Evolutionary conservation across 2,329 filamentous ascomycete species (phyloP).

Genomic region (Ascochyta viciae-villosae): DNA sequence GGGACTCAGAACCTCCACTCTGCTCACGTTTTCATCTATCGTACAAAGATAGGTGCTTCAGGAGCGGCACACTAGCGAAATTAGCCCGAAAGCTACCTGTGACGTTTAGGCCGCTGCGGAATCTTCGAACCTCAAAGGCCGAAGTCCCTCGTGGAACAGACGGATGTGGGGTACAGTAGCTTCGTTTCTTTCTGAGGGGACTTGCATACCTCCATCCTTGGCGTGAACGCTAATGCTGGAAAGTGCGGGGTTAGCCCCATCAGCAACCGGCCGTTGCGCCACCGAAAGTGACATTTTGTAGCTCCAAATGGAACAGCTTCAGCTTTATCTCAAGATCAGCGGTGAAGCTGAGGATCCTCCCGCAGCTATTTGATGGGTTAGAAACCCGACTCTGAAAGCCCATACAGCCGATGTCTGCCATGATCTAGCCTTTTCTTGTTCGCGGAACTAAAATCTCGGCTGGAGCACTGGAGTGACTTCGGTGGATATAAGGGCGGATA

Average conservation of each 20-base stretch:
- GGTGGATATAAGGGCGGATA: background rate
- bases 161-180: slow-evolving; percentile 47
- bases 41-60: slow-evolving; percentile 12
- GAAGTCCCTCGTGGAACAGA: slow-evolving; percentile 26
- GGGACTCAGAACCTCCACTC: background rate
- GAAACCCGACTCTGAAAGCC: background rate
- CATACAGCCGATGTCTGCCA: background rate
- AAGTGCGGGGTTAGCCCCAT: slow-evolving; percentile 32
- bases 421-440: background rate
- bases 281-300: background rate
- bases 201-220: slow-evolving; percentile 19
- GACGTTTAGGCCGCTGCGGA: slow-evolving; percentile 20
- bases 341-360: background rate
- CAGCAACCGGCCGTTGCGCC: background rate
- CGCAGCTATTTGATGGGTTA: background rate
- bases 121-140: slow-evolving; percentile 1
- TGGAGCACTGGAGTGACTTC: background rate
- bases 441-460: background rate
- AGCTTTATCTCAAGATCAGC: background rate
- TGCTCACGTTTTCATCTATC: background rate
- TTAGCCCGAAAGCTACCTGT: slow-evolving; percentile 21
- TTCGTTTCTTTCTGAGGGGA: slow-evolving; percentile 25
- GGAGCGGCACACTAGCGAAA: slow-evolving; percentile 11
- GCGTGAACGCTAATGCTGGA: slow-evolving; percentile 28
- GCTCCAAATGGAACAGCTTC: background rate